Evolutionary conservation across 2,329 filamentous ascomycete genomes (phyloP).

Genomic region (Calonectria pseudoreteaudii): DNA sequence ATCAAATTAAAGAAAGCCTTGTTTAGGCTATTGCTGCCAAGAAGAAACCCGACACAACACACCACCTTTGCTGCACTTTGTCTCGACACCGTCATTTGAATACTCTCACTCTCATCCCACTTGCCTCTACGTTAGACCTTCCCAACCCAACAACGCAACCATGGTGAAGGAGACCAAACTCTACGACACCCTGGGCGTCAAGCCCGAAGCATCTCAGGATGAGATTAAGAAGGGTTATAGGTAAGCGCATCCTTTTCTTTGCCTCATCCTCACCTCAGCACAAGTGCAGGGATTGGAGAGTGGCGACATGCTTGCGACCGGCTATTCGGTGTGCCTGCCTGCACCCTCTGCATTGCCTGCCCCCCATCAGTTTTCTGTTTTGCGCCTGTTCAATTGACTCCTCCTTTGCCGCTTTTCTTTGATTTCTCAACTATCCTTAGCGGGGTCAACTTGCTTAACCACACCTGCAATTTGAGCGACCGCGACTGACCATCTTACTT

Average conservation of each 20-base stretch:
- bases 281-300: neutral
- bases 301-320: conserved; percentile 4
- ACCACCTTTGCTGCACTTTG: neutral
- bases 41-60: neutral
- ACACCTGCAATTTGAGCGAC: conserved; percentile 8
- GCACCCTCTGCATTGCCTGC: neutral
- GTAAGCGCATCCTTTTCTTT: conserved; percentile 59
- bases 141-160: conserved; percentile 46
- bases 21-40: conserved; percentile 8
- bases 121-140: conserved; percentile 1
- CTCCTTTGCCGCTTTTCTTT: neutral
- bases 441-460: neutral
- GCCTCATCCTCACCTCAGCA: neutral
- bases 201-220: conserved; percentile 85
- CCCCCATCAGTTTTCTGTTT: neutral
- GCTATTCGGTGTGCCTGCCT: neutral
- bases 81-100: neutral
- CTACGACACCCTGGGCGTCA: conserved; percentile 87
- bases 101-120: conserved; percentile 1
- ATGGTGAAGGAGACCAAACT: conserved; percentile 98
- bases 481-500: conserved; percentile 49
- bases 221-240: conserved; percentile 98
- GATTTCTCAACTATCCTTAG: neutral
- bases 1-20: conserved; percentile 16
- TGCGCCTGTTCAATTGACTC: conserved; percentile 5